phyloP scores from a whole-genome alignment of 495 filamentous ascomycete species.

The Annulohypoxylon maeteangense region DNA sequence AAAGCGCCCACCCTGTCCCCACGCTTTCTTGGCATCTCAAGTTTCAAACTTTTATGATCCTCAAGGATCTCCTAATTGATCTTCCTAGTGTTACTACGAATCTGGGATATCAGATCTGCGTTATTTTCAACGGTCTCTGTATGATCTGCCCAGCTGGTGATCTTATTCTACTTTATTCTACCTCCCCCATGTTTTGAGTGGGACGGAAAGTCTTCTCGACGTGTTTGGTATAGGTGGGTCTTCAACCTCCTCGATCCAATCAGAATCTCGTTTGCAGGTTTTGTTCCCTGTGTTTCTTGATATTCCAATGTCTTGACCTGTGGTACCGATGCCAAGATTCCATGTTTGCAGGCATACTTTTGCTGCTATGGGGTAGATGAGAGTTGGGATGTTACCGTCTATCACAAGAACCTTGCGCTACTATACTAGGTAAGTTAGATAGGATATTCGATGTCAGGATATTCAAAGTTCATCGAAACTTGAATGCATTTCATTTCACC shows the following conservation, averaged over 20 bases:
- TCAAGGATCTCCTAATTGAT: conserved; percentile 42
- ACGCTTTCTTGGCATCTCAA: conserved; percentile 40
- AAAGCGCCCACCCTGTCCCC: conserved; percentile 21
- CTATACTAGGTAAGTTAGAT: not conserved
- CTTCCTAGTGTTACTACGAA: conserved; percentile 23
- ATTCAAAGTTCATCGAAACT: conserved; percentile 25
- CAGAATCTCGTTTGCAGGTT: conserved; percentile 14
- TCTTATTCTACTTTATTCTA: conserved; percentile 26
- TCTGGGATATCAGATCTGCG: conserved; percentile 29
- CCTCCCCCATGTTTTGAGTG: conserved; percentile 33
- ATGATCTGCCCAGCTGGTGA: conserved; percentile 39
- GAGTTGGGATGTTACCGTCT: conserved; percentile 21
- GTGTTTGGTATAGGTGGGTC: conserved; percentile 40
- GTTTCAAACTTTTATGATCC: conserved; percentile 36
- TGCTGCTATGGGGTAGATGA: conserved; percentile 4
- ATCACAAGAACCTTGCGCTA: conserved; percentile 22
- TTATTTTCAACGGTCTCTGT: conserved; percentile 28
- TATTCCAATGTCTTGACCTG: conserved; percentile 16
- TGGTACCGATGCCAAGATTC: conserved; percentile 20
- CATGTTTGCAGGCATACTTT: conserved; percentile 20
- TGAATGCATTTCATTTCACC: conserved; percentile 38
- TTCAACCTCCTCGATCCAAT: conserved; percentile 27
- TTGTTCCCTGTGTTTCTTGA: conserved; percentile 31
- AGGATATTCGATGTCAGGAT: conserved; percentile 34
- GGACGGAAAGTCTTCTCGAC: conserved; percentile 28